Base-by-base conservation (phyloP, 2,329 filamentous ascomycete genomes). In the Tolypocladium sp. region DNA sequence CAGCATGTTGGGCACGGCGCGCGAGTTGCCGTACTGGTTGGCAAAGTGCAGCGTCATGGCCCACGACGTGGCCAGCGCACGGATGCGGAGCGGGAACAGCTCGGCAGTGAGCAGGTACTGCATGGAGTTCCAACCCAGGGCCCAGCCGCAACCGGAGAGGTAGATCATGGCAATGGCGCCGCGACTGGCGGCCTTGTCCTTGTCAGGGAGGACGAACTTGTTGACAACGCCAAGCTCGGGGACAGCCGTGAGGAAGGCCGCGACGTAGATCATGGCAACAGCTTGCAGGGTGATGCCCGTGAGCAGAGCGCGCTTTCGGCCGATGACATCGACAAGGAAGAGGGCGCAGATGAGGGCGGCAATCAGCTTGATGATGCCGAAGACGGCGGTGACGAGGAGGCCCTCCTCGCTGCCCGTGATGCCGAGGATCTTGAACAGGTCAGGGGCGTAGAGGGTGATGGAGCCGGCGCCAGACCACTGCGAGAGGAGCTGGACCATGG, bases 31-130 rank as follows among this genome's bases (percentile, higher is more conserved):
- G 69, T 90, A 92, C 72, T 91, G 88, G 71, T 90, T 90, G 61
- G 82, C 86, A 68, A 92, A 92, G 72, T 92, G 89, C 60, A 91
- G 81, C 0, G 85, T 89, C 89, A 92, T 92, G 54, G 87, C 84
- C 68, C 89, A 79, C 0, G 84, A 88, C 0, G 87, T 88, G 25
- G 86, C 84, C 12, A 91, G 73, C 4, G 88, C 88, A 58, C 89
- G 83, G 56, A 92, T 85, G 4, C 88, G 82, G 12, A 92, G 79
- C 1, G 89, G 88, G 75, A 90, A 92, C 61, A 92, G 80, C 69
- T 92, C 89, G 1, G 88, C 87, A 17, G 88, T 91, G 59, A 92
- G 81, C 4, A 92, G 79, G 69, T 92, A 92, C 73, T 91, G 89
- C 79, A 90, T 88, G 1, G 80, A 83, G 74, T 91, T 91, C 87